Conservation (phyloP, 202 grass and related monocot genomes). For the Panicum virgatum region DNA sequence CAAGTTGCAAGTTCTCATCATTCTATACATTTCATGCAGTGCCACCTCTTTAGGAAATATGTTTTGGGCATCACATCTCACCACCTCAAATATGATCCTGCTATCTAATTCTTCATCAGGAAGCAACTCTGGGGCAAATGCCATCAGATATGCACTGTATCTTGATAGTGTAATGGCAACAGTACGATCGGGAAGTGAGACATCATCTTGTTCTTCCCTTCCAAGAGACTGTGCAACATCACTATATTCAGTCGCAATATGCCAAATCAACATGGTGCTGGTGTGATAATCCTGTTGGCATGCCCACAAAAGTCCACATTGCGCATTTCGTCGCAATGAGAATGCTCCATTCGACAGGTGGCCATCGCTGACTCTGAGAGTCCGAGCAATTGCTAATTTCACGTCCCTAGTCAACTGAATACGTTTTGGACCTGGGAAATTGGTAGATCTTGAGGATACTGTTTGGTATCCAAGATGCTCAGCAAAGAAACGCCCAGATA, state of each 20-base stretch:
- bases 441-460: neutral
- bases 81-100: neutral
- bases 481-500: neutral
- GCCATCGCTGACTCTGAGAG: neutral
- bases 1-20: neutral
- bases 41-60: neutral
- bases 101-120: neutral
- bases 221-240: neutral
- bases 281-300: no score
- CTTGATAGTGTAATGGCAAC: no score
- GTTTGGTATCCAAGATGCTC: neutral
- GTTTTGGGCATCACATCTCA: neutral
- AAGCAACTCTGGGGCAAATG: neutral
- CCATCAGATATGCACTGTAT: slow-evolving; percentile 11
- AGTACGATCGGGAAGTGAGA: neutral
- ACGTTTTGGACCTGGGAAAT: neutral
- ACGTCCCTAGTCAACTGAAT: neutral
- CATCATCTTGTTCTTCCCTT: neutral
- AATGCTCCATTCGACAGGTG: neutral
- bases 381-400: neutral
- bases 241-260: no score
- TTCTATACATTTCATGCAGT: neutral
- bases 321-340: no score
- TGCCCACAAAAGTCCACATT: no score
- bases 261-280: no score